These are phyloP conservation scores for Fomitopsis pinicola DNA, from an alignment of 1,284 basidiomycete species.

Conservation along the genomic window DNA sequence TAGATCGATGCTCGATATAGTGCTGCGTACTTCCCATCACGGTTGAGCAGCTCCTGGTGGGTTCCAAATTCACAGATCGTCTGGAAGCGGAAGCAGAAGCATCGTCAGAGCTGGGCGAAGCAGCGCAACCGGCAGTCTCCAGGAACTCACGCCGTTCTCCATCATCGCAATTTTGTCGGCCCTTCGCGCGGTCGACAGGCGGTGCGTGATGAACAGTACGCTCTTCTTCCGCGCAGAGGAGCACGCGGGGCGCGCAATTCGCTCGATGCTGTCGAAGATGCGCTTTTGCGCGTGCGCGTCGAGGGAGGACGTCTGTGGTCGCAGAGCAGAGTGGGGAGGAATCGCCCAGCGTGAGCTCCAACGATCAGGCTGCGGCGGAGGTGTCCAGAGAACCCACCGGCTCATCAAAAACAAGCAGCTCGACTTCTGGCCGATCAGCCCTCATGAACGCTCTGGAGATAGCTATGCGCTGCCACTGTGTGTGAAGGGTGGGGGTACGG, in stretches of 20 bases:
- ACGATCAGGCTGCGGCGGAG: conserved; percentile 6
- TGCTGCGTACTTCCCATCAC: conserved; percentile 62
- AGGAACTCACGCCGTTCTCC: conserved; percentile 64
- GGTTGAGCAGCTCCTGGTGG: conserved; percentile 66
- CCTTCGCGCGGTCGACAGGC: conserved; percentile 71
- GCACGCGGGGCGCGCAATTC: conserved; percentile 46
- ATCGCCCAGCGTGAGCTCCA: neutral
- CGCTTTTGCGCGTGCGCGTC: conserved; percentile 78
- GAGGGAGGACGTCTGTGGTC: conserved; percentile 64
- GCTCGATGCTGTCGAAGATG: conserved; percentile 70
- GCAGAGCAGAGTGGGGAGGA: neutral
- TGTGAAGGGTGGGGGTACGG: neutral
- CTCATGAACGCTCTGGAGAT: conserved; percentile 83
- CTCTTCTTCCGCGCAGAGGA: conserved; percentile 59
- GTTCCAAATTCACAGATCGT: conserved; percentile 77
- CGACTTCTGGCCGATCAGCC: conserved; percentile 65
- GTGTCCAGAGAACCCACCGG: conserved; percentile 41
- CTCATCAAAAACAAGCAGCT: conserved; percentile 79
- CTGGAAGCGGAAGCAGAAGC: conserved; percentile 31
- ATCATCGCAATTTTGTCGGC: conserved; percentile 85
- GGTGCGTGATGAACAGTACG: conserved; percentile 81
- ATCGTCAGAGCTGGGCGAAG: neutral
- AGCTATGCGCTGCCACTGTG: conserved; percentile 81
- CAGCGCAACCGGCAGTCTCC: conserved; percentile 9
- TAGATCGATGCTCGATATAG: conserved; percentile 67